Conservation (phyloP, 2,329 filamentous ascomycete genomes). For the Pseudogymnoascus sp. region DNA sequence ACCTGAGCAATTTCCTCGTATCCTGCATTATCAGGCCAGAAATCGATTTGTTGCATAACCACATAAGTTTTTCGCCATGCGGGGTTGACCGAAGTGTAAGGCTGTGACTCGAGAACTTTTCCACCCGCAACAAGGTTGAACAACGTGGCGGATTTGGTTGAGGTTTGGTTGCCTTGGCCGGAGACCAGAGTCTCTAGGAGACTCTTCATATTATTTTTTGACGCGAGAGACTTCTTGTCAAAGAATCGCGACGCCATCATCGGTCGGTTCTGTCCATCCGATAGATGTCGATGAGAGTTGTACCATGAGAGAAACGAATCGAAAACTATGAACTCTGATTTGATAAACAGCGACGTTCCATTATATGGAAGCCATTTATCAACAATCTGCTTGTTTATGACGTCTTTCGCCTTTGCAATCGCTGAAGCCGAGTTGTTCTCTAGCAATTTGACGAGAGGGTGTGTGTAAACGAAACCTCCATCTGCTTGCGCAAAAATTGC, state of each 20-base stretch:
- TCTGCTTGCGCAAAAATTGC: conserved; percentile 11
- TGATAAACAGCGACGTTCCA: conserved; percentile 19
- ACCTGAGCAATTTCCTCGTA: conserved; percentile 10
- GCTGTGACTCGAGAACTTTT: conserved; percentile 7
- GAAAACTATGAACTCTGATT: too few relatives aligned
- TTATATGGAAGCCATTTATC: conserved; percentile 15
- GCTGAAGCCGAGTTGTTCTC: too few relatives aligned
- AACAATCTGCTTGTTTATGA: conserved; percentile 11
- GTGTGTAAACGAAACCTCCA: background rate
- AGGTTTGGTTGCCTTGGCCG: too few relatives aligned
- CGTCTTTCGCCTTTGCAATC: too few relatives aligned
- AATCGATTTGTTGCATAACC: conserved; percentile 5
- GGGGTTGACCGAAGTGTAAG: conserved; percentile 1
- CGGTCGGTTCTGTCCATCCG: too few relatives aligned
- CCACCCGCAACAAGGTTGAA: conserved; percentile 4
- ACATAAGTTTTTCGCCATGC: conserved; percentile 9
- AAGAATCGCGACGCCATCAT: too few relatives aligned
- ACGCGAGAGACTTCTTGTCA: too few relatives aligned
- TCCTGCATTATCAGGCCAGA: conserved; percentile 11
- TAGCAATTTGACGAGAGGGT: too few relatives aligned
- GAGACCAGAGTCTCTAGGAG: too few relatives aligned
- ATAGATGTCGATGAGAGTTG: too few relatives aligned
- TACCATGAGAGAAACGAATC: too few relatives aligned
- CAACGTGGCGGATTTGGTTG: background rate
- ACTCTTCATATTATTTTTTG: too few relatives aligned